Conservation (phyloP, 805 yeast genomes). For the Ogataea angusta region DNA sequence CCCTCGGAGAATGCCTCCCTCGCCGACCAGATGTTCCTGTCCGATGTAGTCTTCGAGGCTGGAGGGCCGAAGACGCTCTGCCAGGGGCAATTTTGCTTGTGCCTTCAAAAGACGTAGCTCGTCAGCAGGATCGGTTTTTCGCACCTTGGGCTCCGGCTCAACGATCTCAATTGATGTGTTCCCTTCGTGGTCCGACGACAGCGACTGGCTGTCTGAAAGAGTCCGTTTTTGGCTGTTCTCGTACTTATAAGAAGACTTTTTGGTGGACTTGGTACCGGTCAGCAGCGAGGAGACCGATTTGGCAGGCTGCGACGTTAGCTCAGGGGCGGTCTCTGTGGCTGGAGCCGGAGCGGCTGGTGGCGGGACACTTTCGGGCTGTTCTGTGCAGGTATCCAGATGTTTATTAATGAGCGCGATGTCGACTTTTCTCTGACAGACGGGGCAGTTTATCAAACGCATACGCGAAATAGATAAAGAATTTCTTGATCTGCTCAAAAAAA, state of each 20-base stretch:
- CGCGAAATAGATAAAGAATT: constrained; percentile 5
- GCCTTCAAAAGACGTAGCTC: constrained; percentile 20
- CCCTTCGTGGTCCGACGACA: constrained; percentile 2
- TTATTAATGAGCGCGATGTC: constrained; percentile 30
- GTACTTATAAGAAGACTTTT: constrained; percentile 15
- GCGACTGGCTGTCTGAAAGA: constrained; percentile 6
- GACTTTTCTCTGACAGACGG: constrained; percentile 31
- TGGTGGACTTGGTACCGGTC: constrained; percentile 12
- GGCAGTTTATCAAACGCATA: constrained; percentile 36
- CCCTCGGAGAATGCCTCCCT: constrained; percentile 60
- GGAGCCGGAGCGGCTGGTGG: constrained; percentile 6
- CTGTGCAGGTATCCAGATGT: constrained; percentile 34
- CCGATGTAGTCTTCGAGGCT: constrained; percentile 73
- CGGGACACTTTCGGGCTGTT: no score
- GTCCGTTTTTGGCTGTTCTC: constrained; percentile 8
- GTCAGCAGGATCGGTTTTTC: constrained; percentile 13
- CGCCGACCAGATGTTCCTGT: constrained; percentile 72
- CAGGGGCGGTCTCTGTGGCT: constrained; percentile 2
- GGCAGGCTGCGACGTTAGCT: neutral
- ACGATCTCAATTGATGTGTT: constrained; percentile 4
- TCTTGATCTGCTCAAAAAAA: neutral
- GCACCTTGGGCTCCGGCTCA: constrained; percentile 7
- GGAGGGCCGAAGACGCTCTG: constrained; percentile 81
- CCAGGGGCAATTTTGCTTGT: constrained; percentile 47
- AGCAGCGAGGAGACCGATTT: constrained; percentile 17